These are phyloP conservation scores for Venturia aucupariae DNA, from an alignment of 2,329 filamentous ascomycete species.

Conservation along the genomic window DNA sequence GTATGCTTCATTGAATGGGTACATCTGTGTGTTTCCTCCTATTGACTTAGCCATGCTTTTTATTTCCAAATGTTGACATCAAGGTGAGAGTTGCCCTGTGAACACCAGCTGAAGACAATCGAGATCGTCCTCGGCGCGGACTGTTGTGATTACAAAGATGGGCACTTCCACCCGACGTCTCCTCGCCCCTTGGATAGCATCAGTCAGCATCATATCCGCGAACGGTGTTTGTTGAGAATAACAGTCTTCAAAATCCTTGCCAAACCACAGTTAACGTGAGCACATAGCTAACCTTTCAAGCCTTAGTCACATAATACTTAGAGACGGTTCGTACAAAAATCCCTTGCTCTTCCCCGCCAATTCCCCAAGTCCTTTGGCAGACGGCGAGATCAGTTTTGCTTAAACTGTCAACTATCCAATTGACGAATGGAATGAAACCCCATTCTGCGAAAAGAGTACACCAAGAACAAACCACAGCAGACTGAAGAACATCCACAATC, in stretches of 20 bases:
- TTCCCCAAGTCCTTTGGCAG: not conserved
- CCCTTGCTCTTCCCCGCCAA: not conserved
- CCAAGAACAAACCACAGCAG: not conserved
- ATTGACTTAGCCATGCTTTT: not conserved
- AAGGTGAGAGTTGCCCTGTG: not conserved
- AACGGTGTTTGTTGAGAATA: not conserved
- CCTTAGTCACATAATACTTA: not conserved
- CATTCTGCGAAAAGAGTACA: not conserved
- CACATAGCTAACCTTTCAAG: not conserved
- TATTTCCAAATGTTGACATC: not conserved
- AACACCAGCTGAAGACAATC: not conserved
- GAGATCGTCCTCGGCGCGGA: not conserved
- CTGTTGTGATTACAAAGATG: not conserved
- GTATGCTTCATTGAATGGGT: not conserved
- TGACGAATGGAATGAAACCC: not conserved
- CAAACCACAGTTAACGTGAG: not conserved
- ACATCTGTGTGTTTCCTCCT: not conserved
- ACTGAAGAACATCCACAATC: not conserved
- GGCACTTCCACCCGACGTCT: not conserved
- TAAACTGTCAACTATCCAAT: not conserved
- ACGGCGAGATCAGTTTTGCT: not conserved
- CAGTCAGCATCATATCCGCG: not conserved
- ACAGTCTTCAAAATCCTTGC: not conserved
- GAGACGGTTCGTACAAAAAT: not conserved
- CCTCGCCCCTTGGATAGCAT: not conserved